Evolutionary conservation across 2,329 filamentous ascomycete species (phyloP).

Genomic region (Fusarium algeriense): DNA sequence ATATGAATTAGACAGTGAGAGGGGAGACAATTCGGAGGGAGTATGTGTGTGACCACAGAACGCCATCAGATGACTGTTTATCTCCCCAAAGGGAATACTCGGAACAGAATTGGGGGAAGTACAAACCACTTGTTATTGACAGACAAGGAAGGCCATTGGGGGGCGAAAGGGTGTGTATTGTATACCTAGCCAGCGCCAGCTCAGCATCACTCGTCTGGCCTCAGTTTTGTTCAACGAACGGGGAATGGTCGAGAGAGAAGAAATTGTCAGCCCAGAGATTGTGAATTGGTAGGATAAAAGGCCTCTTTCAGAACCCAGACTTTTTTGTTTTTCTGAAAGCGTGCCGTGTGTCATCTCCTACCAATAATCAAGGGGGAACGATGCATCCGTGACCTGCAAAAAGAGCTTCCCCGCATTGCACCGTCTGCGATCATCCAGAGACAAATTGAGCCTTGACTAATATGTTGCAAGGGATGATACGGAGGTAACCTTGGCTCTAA

Average conservation of each 20-base stretch:
- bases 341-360: constrained; percentile 31
- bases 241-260: constrained; percentile 21
- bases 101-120: constrained; percentile 29
- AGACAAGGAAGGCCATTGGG: constrained; percentile 15
- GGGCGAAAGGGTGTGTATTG: constrained; percentile 30
- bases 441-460: constrained; percentile 26
- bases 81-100: constrained; percentile 31
- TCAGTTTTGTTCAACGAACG: constrained; percentile 16
- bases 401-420: constrained; percentile 36
- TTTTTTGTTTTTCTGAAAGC: constrained; percentile 28
- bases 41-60: constrained; percentile 33
- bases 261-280: constrained; percentile 20
- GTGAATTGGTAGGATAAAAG: constrained; percentile 14
- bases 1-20: constrained; percentile 2
- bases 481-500: constrained; percentile 34
- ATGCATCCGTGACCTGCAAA: constrained; percentile 41
- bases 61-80: constrained; percentile 37
- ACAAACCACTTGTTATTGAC: constrained; percentile 18
- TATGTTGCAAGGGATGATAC: constrained; percentile 18
- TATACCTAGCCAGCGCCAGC: constrained; percentile 16
- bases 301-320: constrained; percentile 25
- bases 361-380: constrained; percentile 23
- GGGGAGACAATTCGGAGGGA: constrained; percentile 12
- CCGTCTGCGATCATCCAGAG: constrained; percentile 22
- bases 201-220: constrained; percentile 22